These are phyloP conservation scores for Penicillium decumbens DNA, from an alignment of 2,329 filamentous ascomycete species.

Conservation along the genomic window DNA sequence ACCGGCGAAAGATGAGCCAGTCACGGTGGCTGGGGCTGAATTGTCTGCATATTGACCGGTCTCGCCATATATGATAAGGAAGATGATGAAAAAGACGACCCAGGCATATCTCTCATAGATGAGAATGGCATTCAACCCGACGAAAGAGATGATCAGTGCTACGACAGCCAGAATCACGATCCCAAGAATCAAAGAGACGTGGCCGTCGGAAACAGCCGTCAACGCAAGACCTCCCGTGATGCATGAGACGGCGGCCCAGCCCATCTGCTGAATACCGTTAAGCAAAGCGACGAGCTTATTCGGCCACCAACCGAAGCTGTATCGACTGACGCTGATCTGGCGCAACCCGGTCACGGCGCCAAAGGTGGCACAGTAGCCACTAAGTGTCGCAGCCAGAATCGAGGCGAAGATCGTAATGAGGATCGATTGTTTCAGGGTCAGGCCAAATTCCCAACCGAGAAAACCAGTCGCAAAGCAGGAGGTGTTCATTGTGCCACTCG, in stretches of 20 bases:
- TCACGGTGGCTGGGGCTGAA: constrained; percentile 33
- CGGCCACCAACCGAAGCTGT: constrained; percentile 51
- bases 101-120: constrained; percentile 32
- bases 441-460: constrained; percentile 48
- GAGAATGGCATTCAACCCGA: constrained; percentile 28
- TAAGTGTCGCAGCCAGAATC: constrained; percentile 39
- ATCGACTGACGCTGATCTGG: constrained; percentile 50
- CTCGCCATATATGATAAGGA: constrained; percentile 50
- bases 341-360: constrained; percentile 50
- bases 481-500: constrained; percentile 50
- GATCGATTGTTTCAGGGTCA: constrained; percentile 45
- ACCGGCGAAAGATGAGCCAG: constrained; percentile 27
- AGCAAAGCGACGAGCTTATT: constrained; percentile 47
- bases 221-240: constrained; percentile 33
- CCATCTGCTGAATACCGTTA: constrained; percentile 34
- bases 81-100: constrained; percentile 33
- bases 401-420: constrained; percentile 47
- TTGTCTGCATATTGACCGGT: constrained; percentile 43
- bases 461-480: constrained; percentile 52
- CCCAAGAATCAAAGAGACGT: constrained; percentile 26
- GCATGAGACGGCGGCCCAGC: constrained; percentile 29
- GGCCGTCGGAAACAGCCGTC: constrained; percentile 32
- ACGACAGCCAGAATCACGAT: constrained; percentile 31
- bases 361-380: constrained; percentile 49
- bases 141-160: constrained; percentile 24